These are phyloP conservation scores for Leucogyrophana mollusca DNA, from an alignment of 768 basidiomycete genomes.

Conservation along the genomic window DNA sequence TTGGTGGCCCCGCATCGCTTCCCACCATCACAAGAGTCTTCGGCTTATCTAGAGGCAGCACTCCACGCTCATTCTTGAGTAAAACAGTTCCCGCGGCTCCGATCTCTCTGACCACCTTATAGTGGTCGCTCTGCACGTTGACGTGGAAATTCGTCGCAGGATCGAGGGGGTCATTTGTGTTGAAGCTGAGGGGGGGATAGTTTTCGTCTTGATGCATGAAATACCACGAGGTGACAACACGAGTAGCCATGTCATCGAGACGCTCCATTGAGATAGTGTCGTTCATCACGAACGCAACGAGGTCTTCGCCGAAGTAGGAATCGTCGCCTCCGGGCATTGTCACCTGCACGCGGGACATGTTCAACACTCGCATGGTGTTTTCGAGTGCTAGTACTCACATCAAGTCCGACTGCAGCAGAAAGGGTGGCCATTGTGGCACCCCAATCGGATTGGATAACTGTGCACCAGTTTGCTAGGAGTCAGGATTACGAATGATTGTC, in stretches of 20 bases:
- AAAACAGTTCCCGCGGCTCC: slow-evolving; percentile 73
- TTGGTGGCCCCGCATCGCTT: slow-evolving; percentile 45
- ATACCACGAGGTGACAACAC: slow-evolving; percentile 66
- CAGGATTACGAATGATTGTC: not conserved
- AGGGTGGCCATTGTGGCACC: slow-evolving; percentile 59
- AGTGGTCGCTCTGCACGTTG: slow-evolving; percentile 71
- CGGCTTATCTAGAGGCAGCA: slow-evolving; percentile 53
- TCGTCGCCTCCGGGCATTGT: slow-evolving; percentile 61
- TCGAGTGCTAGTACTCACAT: slow-evolving; percentile 36
- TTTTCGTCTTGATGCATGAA: slow-evolving; percentile 51
- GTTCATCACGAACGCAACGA: slow-evolving; percentile 55
- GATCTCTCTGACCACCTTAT: slow-evolving; percentile 63
- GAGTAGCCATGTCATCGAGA: slow-evolving; percentile 71
- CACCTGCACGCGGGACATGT: slow-evolving; percentile 41
- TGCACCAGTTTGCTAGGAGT: slow-evolving; percentile 8
- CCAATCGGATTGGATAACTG: slow-evolving; percentile 48
- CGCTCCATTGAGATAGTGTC: slow-evolving; percentile 64
- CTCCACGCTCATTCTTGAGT: slow-evolving; percentile 65
- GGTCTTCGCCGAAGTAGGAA: slow-evolving; percentile 67
- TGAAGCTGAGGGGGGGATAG: slow-evolving; percentile 70
- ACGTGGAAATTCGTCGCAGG: slow-evolving; percentile 56
- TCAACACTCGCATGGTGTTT: not conserved
- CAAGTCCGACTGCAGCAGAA: slow-evolving; percentile 58
- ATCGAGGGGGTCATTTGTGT: slow-evolving; percentile 54
- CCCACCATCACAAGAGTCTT: slow-evolving; percentile 52